Conservation (phyloP, 768 basidiomycete genomes). For the Russula dissimulans region DNA sequence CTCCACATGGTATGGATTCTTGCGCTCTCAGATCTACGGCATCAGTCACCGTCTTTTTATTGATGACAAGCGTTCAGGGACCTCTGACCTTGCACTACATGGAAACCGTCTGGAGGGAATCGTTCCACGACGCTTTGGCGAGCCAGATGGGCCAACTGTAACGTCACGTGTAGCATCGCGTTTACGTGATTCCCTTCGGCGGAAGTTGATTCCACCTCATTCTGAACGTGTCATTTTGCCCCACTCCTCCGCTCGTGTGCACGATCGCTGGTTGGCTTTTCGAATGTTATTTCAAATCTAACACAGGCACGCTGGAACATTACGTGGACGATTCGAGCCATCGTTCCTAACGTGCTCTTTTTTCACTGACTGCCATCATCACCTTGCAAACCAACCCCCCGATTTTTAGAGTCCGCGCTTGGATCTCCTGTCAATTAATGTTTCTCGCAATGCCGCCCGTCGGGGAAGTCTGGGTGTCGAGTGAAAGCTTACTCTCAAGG, state of each 20-base stretch:
- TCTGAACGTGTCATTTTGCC: background rate
- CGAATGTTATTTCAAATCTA: background rate
- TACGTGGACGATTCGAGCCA: background rate
- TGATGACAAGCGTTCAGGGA: background rate
- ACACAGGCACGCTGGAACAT: background rate
- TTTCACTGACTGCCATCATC: background rate
- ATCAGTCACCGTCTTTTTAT: background rate
- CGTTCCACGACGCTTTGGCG: too few relatives aligned
- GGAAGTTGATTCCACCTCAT: background rate
- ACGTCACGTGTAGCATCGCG: background rate
- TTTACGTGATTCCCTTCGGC: background rate
- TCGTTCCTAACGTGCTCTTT: background rate
- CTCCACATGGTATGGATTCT: background rate
- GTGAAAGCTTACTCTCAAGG: background rate
- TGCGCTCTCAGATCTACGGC: background rate
- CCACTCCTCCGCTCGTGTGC: background rate
- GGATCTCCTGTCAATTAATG: background rate
- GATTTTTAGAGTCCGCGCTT: background rate
- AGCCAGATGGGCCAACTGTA: background rate
- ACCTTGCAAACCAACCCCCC: background rate
- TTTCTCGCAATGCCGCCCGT: background rate
- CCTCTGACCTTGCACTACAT: background rate
- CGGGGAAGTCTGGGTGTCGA: background rate
- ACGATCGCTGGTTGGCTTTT: background rate
- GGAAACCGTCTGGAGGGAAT: too few relatives aligned